These are phyloP conservation scores for Trichoderma sp. DNA, from an alignment of 2,329 filamentous ascomycete species.

Conservation along the genomic window DNA sequence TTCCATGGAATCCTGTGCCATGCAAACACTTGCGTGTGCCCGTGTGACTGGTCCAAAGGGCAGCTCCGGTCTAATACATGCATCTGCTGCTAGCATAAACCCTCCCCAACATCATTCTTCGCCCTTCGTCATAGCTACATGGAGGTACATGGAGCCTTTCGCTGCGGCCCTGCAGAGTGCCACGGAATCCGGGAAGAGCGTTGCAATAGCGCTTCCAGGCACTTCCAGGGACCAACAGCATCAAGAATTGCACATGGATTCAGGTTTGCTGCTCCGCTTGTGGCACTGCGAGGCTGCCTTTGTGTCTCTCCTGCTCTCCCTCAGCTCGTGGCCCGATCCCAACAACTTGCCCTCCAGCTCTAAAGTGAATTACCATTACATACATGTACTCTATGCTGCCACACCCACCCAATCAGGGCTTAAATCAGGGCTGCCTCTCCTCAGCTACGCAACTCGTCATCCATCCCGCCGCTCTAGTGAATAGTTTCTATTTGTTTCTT, in stretches of 20 bases:
- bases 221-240: background rate
- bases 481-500: background rate
- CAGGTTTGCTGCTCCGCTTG: background rate
- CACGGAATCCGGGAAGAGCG: background rate
- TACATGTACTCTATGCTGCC: background rate
- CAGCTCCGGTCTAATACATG: background rate
- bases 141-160: background rate
- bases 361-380: background rate
- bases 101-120: slow-evolving; percentile 7
- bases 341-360: background rate
- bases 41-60: slow-evolving; percentile 20
- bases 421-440: background rate
- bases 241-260: background rate
- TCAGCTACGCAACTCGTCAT: slow-evolving; percentile 18
- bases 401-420: slow-evolving; percentile 19
- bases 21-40: slow-evolving; percentile 7
- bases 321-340: background rate
- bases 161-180: slow-evolving; percentile 19
- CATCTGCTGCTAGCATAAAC: background rate
- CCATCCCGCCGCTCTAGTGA: background rate
- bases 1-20: slow-evolving; percentile 11
- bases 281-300: slow-evolving; percentile 1
- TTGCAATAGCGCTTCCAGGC: slow-evolving; percentile 10
- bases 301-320: background rate
- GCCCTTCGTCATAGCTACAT: slow-evolving; percentile 9